phyloP scores from a whole-genome alignment of 2,329 filamentous ascomycete species.

The Epichloe uncinata region DNA sequence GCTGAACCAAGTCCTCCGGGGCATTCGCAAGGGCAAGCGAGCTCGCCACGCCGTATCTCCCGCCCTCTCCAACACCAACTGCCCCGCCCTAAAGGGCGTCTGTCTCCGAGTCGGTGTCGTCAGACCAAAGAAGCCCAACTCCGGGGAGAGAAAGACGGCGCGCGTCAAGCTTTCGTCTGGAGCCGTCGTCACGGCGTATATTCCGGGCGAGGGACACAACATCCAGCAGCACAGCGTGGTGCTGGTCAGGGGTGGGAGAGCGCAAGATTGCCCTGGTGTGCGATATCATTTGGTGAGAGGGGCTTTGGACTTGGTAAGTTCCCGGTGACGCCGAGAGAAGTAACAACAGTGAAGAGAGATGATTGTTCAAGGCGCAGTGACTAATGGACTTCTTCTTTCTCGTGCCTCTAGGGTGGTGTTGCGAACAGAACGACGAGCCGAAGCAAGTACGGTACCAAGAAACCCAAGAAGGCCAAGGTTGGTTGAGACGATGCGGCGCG shows the following conservation, averaged over 20 bases:
- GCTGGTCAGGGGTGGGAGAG: slow-evolving; percentile 80
- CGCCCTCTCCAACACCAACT: slow-evolving; percentile 53
- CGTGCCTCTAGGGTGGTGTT: slow-evolving; percentile 64
- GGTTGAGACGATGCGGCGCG: slow-evolving; percentile 18
- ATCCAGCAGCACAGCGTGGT: slow-evolving; percentile 98
- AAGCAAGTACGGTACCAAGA: slow-evolving; percentile 98
- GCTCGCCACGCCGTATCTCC: slow-evolving; percentile 82
- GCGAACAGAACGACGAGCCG: slow-evolving; percentile 69
- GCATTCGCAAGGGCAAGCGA: slow-evolving; percentile 65
- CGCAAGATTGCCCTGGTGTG: slow-evolving; percentile 97
- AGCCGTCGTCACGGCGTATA: slow-evolving; percentile 81
- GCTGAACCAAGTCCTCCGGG: slow-evolving; percentile 60
- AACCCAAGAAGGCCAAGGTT: slow-evolving; percentile 70
- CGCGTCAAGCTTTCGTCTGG: slow-evolving; percentile 82
- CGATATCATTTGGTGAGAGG: slow-evolving; percentile 89
- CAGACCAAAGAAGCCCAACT: slow-evolving; percentile 98
- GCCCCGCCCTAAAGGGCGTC: slow-evolving; percentile 86
- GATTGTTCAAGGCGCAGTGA: background rate
- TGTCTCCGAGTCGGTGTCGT: slow-evolving; percentile 88
- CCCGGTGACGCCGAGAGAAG: background rate
- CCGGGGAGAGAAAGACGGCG: slow-evolving; percentile 89
- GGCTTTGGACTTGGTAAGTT: slow-evolving; percentile 78
- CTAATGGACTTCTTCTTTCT: slow-evolving; percentile 7
- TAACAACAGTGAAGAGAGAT: too few species aligned
- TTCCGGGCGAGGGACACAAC: slow-evolving; percentile 92